A percentile compares a stretch with the other conserved stretches of the same genome.
Conservation (phyloP, 164 flowering plant species). For the Protea cynaroides region DNA sequence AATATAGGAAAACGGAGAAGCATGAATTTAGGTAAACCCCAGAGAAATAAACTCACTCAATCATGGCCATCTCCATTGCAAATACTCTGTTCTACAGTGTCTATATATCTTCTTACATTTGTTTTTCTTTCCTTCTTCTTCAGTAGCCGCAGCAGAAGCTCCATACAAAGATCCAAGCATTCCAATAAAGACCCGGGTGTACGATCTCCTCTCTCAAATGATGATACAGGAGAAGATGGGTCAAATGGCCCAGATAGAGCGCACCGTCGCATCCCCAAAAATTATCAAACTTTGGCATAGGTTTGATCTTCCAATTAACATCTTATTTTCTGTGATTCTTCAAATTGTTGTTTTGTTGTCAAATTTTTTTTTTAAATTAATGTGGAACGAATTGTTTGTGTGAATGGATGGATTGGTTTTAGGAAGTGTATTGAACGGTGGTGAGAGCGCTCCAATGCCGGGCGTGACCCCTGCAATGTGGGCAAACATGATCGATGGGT, state of each 20-base stretch:
- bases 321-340: no score
- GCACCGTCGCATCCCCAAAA: constrained; percentile 37
- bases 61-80: background rate
- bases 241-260: constrained; percentile 74
- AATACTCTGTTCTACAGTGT: no score
- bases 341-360: background rate
- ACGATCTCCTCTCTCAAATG: constrained; percentile 63
- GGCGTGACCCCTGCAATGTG: constrained; percentile 19
- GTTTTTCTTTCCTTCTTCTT: background rate
- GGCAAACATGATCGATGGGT: constrained; percentile 35
- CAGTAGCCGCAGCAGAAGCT: constrained; percentile 8
- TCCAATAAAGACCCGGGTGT: constrained; percentile 46
- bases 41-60: no score
- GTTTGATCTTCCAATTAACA: constrained; percentile 11
- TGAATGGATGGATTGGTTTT: background rate
- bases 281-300: constrained; percentile 35
- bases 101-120: no score
- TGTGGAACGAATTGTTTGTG: background rate
- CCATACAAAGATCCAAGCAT: constrained; percentile 38
- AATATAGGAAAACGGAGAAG: no score
- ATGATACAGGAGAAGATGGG: constrained; percentile 56
- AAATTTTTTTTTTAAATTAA: background rate
- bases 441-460: constrained; percentile 23
- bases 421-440: constrained; percentile 31
- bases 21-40: background rate